Percentiles rank a stretch among this genome's conserved stretches.
phyloP scores from a whole-genome alignment of 2,329 filamentous ascomycete genomes.

The Ophiostoma australiae region DNA sequence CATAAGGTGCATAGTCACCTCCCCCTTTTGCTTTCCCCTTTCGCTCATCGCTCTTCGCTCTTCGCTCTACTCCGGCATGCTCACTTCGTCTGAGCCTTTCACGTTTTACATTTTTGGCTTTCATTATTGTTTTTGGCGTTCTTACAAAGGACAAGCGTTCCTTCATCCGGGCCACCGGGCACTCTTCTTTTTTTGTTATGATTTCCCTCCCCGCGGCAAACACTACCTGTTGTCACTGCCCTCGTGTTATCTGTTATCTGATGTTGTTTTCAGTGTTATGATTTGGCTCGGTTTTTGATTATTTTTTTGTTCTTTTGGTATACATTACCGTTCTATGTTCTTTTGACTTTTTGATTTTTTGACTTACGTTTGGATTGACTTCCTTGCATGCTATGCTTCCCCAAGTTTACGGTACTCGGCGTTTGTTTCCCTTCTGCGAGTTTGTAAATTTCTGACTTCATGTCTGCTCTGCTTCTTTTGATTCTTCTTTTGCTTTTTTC shows the following conservation, averaged over 20 bases:
- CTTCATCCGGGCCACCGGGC: slow-evolving; percentile 11
- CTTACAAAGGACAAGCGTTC: slow-evolving; percentile 11
- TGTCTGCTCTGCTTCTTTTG: background rate
- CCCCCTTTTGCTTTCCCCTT: background rate
- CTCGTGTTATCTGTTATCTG: background rate
- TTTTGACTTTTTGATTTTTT: background rate
- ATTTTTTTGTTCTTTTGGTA: background rate
- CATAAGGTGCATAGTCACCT: background rate
- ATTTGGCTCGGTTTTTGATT: background rate
- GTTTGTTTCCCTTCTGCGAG: slow-evolving; percentile 18
- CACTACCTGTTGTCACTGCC: background rate
- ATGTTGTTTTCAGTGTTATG: background rate
- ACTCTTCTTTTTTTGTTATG: background rate
- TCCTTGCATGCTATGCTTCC: background rate
- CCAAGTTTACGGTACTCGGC: slow-evolving; percentile 7
- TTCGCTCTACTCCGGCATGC: background rate
- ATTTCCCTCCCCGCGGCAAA: background rate
- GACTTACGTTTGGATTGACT: background rate
- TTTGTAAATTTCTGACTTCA: slow-evolving; percentile 1
- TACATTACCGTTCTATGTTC: background rate
- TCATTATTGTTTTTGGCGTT: background rate
- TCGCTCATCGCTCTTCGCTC: background rate
- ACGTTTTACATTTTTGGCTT: background rate
- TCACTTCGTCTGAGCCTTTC: background rate
- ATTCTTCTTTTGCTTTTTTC: too few species aligned